Conservation (phyloP, 345 rosid genomes). For the Erodium maritimum region DNA sequence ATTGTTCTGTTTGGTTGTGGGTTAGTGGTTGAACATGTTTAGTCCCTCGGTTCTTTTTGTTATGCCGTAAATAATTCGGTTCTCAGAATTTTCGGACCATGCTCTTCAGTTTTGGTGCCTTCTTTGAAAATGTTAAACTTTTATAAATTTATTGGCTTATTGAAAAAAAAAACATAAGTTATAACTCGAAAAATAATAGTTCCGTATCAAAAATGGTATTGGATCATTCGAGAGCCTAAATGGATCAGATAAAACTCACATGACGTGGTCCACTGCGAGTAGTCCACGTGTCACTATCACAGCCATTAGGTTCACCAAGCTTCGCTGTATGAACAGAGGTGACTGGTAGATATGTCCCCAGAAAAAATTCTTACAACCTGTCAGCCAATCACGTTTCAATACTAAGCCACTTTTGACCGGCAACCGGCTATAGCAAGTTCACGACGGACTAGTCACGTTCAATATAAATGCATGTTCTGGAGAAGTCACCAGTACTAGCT, state of each 20-base stretch:
- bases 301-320: neutral
- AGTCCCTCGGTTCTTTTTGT: no score
- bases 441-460: neutral
- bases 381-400: constrained; percentile 16
- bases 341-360: constrained; percentile 4
- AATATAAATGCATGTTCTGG: constrained; percentile 18
- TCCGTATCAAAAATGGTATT: no score
- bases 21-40: no score
- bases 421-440: constrained; percentile 22
- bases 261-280: constrained; percentile 2
- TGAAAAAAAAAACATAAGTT: no score
- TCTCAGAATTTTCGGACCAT: no score
- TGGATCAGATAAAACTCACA: neutral
- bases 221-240: no score
- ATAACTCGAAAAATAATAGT: no score
- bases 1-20: no score
- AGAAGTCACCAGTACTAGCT: constrained; percentile 11
- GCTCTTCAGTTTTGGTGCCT: no score
- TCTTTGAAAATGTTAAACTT: no score
- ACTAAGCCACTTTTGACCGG: constrained; percentile 13
- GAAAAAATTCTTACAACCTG: neutral
- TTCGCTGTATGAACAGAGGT: constrained; percentile 6
- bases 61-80: no score
- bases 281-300: constrained; percentile 12
- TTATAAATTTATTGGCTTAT: no score